phyloP scores from a whole-genome alignment of 768 basidiomycete genomes.

The Pulveroboletus ravenelii region DNA sequence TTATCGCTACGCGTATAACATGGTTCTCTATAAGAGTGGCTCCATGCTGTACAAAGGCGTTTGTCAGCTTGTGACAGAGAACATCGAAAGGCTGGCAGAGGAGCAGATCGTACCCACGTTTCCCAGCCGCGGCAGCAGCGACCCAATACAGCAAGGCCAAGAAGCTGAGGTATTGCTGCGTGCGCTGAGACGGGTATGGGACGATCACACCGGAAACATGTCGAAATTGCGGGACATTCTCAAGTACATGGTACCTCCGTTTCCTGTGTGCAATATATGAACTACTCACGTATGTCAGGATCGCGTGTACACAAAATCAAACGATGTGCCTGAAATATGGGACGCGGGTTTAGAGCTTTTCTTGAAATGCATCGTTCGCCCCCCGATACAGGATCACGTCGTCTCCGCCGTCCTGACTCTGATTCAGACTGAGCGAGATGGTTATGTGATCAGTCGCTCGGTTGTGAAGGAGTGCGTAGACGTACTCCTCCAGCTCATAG shows the following conservation, averaged over 20 bases:
- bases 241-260: slow-evolving; percentile 83
- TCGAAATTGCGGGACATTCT: slow-evolving; percentile 82
- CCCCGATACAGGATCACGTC: slow-evolving; percentile 80
- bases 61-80: slow-evolving; percentile 68
- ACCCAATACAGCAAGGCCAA: slow-evolving; percentile 70
- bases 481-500: slow-evolving; percentile 67
- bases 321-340: slow-evolving; percentile 74
- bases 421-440: slow-evolving; percentile 88
- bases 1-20: slow-evolving; percentile 90
- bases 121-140: slow-evolving; percentile 62
- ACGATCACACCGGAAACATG: slow-evolving; percentile 90
- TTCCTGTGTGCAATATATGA: background rate
- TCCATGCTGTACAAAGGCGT: slow-evolving; percentile 85
- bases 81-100: slow-evolving; percentile 75
- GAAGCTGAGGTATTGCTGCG: slow-evolving; percentile 86
- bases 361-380: slow-evolving; percentile 69
- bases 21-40: slow-evolving; percentile 85
- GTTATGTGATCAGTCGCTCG: slow-evolving; percentile 86
- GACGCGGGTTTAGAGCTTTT: slow-evolving; percentile 83
- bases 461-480: slow-evolving; percentile 86
- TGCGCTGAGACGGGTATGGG: slow-evolving; percentile 82
- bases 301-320: slow-evolving; percentile 74
- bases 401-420: slow-evolving; percentile 79
- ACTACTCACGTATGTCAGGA: slow-evolving; percentile 53
- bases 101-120: slow-evolving; percentile 78